Evolutionary conservation across 176 grass and related monocot species (phyloP).

Genomic region (Bolboschoenus planiculmis): DNA sequence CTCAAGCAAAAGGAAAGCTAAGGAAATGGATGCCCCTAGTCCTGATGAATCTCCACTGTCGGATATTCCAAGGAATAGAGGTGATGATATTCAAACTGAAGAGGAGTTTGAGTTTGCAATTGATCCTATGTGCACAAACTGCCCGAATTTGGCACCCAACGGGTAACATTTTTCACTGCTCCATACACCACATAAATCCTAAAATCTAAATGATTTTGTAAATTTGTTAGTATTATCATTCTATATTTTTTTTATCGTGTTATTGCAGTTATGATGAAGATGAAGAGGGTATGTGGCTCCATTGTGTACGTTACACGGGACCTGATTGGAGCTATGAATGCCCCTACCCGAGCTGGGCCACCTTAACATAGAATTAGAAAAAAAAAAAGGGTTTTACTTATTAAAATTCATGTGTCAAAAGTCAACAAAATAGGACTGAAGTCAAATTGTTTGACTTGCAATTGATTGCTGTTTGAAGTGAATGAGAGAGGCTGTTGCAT

Average conservation of each 20-base stretch:
- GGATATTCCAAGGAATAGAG: conserved; percentile 16
- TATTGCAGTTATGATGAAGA: conserved; percentile 65
- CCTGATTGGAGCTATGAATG: conserved; percentile 90
- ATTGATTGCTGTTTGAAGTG: not conserved
- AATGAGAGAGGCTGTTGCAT: not conserved
- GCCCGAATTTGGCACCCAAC: conserved; percentile 73
- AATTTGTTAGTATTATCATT: not conserved
- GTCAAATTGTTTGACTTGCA: not conserved
- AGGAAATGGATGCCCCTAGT: conserved; percentile 16
- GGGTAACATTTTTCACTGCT: conserved; percentile 42
- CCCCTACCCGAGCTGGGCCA: conserved; percentile 75
- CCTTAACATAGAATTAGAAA: conserved; percentile 1
- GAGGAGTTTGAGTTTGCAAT: conserved; percentile 40
- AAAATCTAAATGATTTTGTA: not conserved
- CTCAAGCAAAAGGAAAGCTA: conserved; percentile 42
- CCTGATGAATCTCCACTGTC: conserved; percentile 3
- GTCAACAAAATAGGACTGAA: not conserved
- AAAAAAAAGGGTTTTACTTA: not conserved
- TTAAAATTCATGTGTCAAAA: not conserved
- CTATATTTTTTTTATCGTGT: not conserved
- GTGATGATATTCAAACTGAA: conserved; percentile 16
- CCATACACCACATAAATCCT: not conserved
- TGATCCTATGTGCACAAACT: conserved; percentile 85
- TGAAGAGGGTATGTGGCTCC: conserved; percentile 76
- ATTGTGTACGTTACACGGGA: conserved; percentile 70